Evolutionary conservation across 2,329 filamentous ascomycete genomes (phyloP).

Genomic region (Xylariaceae sp.): DNA sequence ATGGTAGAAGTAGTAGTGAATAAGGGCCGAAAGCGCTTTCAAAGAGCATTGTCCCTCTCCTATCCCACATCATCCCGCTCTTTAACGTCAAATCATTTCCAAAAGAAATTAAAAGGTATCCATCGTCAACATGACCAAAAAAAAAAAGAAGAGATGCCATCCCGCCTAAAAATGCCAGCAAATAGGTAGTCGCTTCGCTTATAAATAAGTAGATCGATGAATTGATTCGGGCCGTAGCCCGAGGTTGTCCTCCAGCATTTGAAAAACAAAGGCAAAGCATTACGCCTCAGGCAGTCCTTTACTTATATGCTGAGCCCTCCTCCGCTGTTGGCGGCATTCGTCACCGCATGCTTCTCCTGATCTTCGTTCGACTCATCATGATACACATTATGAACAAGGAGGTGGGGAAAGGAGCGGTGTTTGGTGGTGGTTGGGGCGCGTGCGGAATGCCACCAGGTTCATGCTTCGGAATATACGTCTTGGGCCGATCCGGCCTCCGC

Average conservation of each 20-base stretch:
- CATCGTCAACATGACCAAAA: slow-evolving; percentile 19
- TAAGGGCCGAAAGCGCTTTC: slow-evolving; percentile 7
- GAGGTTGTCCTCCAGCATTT: too few relatives aligned
- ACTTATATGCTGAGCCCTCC: slow-evolving; percentile 11
- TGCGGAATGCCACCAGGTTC: slow-evolving; percentile 5
- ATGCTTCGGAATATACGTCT: slow-evolving; percentile 11
- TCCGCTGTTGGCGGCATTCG: slow-evolving; percentile 2
- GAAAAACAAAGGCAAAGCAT: too few relatives aligned
- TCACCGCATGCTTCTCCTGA: slow-evolving; percentile 10
- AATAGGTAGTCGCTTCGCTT: background rate
- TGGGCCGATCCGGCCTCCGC: slow-evolving; percentile 13
- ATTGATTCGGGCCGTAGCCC: too few relatives aligned
- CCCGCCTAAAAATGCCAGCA: slow-evolving; percentile 19
- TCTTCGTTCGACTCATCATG: slow-evolving; percentile 17
- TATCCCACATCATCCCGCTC: slow-evolving; percentile 11
- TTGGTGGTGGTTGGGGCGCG: background rate
- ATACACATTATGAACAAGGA: slow-evolving; percentile 18
- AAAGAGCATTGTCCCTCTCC: slow-evolving; percentile 5
- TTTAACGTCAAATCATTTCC: slow-evolving; percentile 16
- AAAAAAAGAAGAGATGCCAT: slow-evolving; percentile 18
- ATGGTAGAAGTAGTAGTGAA: too few relatives aligned
- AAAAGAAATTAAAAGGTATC: slow-evolving; percentile 26
- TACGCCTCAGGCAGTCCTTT: too few relatives aligned
- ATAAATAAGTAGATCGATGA: background rate
- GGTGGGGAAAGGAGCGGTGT: slow-evolving; percentile 8